Base-by-base conservation (phyloP, 225 moss, liverwort and hornwort species). In the Anthoceros angustus region DNA sequence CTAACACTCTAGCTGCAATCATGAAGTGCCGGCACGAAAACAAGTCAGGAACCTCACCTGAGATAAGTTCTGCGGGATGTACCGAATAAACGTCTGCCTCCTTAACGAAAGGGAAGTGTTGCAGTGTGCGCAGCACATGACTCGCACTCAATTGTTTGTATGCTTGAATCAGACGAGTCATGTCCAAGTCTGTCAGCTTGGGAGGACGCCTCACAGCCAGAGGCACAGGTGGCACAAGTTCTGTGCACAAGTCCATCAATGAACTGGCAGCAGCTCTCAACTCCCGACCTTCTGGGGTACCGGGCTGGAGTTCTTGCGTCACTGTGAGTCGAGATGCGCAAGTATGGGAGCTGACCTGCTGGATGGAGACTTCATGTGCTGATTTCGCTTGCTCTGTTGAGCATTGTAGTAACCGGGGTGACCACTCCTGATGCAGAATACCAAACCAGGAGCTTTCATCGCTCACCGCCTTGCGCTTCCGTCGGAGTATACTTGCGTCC, bases 31-130 rank as follows among this genome's bases (percentile, higher is more conserved):
- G 14, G 18, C 23, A 16, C 15, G 15, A 12, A 63, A 63, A 26
- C 2, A 26, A 63, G 15, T 2, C 38, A 12, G n/a, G 24, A 12
- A 26, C 14, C 61, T 15, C 66, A 76, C 76, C 76, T 14, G 62
- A 43, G 12, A 70, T 64, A 10, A 76, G 63, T 4, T 76, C 76
- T 14, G 76, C 72, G 11, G 76, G 76, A 40, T 76, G 76, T 3
- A 72, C 42, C 8, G 76, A 62, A 32, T 76, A 76, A 12, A 76
- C 72, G 62, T 76, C 72, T 12, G 76, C 76, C 62, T 72, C 72
- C 66, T 69, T 65, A 42, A 76, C 72, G 9, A 67, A 42, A 3
- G 72, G 68, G 12, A 65, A 71, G 61, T 71, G 70, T 12, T 55
- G 32, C 26, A 32, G 32, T 32, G 32, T 32, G 32, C 32, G 32